Evolutionary conservation across 2,329 filamentous ascomycete genomes (phyloP), one percentile per base, ranked within the genome.

Genomic region (Verticillium isaacii): DNA sequence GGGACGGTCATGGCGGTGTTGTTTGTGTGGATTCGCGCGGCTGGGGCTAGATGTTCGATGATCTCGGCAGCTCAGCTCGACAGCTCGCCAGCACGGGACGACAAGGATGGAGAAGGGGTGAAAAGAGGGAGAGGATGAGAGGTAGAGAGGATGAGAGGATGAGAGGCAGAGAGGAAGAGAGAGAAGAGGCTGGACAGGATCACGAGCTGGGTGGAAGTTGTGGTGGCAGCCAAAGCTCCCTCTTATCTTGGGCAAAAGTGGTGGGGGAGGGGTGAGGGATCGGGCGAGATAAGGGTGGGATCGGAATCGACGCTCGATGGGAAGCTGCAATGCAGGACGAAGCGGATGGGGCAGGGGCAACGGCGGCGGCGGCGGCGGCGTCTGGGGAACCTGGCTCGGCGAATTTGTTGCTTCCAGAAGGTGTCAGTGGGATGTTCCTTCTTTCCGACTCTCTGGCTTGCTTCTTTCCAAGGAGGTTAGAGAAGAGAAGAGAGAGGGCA

Each of bases 1-100:
- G 63, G 56, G 56, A 68, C 70, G 45, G 73, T 71, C 74, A 78
- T 78, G 61, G 64, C 67, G 66, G 60, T 55, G 23, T 55, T n/a
- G 50, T 19, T 23, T 19, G 19, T 54, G 8, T 23, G 17, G 50
- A 23, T 25, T 15, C 25, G 23, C 23, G 14, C 12, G 29, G 17
- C n/a, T n/a, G 41, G 41, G 17, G 17, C 17, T n/a, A 2, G 5
- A 50, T 15, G 41, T n/a, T 5, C 5, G 29, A 29, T 4, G 29
- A 29, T 6, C 29, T 29, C 29, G 29, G 29, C 29, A 29, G 4
- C 29, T 5, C 29, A 29, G 29, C 5, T 5, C 6, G 37, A 39
- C 9, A 17, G 39, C 39, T 17, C n/a, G 56, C 34, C 29, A 23
- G 17, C 23, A 50, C 39, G 19, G 32, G 25, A 37, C 32, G 41